Evolutionary conservation across 2,329 filamentous ascomycete genomes (phyloP), one percentile per base, ranked within the genome.

Genomic region (Macroventuria anomochaeta): DNA sequence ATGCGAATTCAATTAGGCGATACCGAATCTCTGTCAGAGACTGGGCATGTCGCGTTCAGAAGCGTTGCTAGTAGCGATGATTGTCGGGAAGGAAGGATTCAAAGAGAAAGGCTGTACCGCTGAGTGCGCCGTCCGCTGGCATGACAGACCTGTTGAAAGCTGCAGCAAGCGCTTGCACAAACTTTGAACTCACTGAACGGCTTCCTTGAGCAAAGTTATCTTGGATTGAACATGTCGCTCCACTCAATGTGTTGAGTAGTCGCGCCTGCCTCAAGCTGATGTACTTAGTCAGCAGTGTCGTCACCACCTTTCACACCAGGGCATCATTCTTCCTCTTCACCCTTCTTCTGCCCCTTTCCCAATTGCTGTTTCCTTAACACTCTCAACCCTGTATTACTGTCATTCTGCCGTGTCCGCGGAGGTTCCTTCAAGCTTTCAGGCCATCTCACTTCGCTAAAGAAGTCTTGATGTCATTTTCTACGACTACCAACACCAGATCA

Each of bases 401-500:
- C 5, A 25, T 25, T 25, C 23, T 25, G 5, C 23, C 23, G 23
- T 25, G 23, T 25, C 23, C 23, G 23, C 23, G 23, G 23, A 25
- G 23, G 5, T 25, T 25, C 23, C 8, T 8, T 5, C 23, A 28
- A 17, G 5, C 11, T 11, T 28, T 12, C 8, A 5, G n/a, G 33
- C 33, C 26, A 37, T 5, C 25, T 43, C 25, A 17, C 47, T 38
- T 43, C 39, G 47, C 47, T 38, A 38, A 50, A 37, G 20, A 28
- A 51, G 48, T 51, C 48, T 51, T 51, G 39, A 51, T 44, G 40
- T 51, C 48, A 51, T 51, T 7, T n/a, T 13, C 28, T n/a, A 10
- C 15, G 15, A 33, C 34, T 20, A 29, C 34, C 33, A 38, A 46
- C 13, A 13, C 25, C 23, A 31, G 31, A 13, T 39, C 25, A 38